These are phyloP conservation scores for Monosporascus ibericus DNA, from an alignment of 2,329 filamentous ascomycete genomes.

Conservation along the genomic window DNA sequence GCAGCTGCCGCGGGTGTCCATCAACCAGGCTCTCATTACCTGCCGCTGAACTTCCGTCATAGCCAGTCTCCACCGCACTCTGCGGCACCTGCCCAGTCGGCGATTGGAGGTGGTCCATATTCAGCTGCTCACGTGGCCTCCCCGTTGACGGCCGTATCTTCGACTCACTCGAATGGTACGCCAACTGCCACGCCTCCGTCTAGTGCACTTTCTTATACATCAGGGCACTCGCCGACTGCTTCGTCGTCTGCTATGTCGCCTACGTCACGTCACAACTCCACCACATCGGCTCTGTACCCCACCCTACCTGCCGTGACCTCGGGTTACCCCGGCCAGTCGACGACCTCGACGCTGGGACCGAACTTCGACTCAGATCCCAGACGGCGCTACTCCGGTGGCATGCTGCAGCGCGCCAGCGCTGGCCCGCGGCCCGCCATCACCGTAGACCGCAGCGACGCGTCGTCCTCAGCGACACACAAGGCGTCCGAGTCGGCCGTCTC, in stretches of 20 bases:
- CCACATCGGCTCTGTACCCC: conserved; percentile 64
- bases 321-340: conserved; percentile 61
- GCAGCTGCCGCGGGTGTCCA: conserved; percentile 74
- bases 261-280: conserved; percentile 54
- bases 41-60: conserved; percentile 49
- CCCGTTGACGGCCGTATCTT: conserved; percentile 52
- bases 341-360: conserved; percentile 65
- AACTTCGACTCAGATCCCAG: conserved; percentile 58
- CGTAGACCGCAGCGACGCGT: conserved; percentile 26
- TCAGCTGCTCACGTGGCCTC: conserved; percentile 54
- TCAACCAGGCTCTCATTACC: conserved; percentile 64
- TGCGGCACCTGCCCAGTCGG: conserved; percentile 28
- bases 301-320: conserved; percentile 65
- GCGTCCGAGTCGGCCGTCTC: conserved; percentile 33
- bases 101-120: conserved; percentile 31
- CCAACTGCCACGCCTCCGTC: conserved; percentile 73
- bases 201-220: conserved; percentile 69
- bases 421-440: conserved; percentile 34
- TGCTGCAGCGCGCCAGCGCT: conserved; percentile 55
- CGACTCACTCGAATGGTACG: conserved; percentile 54
- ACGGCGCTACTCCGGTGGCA: conserved; percentile 59
- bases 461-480: conserved; percentile 36
- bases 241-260: conserved; percentile 68
- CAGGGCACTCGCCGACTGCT: conserved; percentile 67
- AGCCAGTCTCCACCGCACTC: conserved; percentile 41